Evolutionary conservation across 2,329 filamentous ascomycete species (phyloP).

Genomic region (Mycosphaerella sp.): DNA sequence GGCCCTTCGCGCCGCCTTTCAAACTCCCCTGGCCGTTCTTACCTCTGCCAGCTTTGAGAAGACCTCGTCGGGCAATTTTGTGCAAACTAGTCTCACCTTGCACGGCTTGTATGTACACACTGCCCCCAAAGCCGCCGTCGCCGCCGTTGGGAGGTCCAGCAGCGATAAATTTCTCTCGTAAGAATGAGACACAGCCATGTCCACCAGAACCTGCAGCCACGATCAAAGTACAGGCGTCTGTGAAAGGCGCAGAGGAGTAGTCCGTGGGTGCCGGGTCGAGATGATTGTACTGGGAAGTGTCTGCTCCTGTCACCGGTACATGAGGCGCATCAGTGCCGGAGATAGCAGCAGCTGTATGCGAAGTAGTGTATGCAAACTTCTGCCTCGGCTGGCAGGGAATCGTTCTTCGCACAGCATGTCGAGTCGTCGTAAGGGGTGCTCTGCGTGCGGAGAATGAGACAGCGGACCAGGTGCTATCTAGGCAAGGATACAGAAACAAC

Average conservation of each 20-base stretch:
- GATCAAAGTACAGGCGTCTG: constrained; percentile 74
- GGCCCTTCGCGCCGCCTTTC: constrained; percentile 69
- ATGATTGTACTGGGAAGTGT: constrained; percentile 8
- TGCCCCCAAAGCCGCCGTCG: constrained; percentile 86
- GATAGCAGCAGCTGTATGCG: constrained; percentile 1
- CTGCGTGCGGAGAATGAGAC: not conserved
- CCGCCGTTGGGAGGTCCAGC: constrained; percentile 92
- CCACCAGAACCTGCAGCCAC: constrained; percentile 76
- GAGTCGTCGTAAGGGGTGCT: not conserved
- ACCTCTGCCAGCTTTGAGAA: constrained; percentile 68
- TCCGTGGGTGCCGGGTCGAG: constrained; percentile 64
- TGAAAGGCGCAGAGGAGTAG: constrained; percentile 75
- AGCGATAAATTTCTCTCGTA: constrained; percentile 81
- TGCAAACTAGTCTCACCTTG: constrained; percentile 87
- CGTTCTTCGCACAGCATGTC: not conserved
- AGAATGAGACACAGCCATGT: constrained; percentile 88
- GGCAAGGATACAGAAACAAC: constrained; percentile 43
- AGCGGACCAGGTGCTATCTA: constrained; percentile 18
- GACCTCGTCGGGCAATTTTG: constrained; percentile 73
- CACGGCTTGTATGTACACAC: constrained; percentile 88
- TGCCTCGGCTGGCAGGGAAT: constrained; percentile 3
- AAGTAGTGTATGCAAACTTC: constrained; percentile 15
- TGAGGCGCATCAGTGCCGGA: constrained; percentile 1
- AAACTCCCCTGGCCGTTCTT: constrained; percentile 70
- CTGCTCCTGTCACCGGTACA: not conserved